Evolutionary conservation across 345 rosid species (phyloP).

Genomic region (Turritis glabra): DNA sequence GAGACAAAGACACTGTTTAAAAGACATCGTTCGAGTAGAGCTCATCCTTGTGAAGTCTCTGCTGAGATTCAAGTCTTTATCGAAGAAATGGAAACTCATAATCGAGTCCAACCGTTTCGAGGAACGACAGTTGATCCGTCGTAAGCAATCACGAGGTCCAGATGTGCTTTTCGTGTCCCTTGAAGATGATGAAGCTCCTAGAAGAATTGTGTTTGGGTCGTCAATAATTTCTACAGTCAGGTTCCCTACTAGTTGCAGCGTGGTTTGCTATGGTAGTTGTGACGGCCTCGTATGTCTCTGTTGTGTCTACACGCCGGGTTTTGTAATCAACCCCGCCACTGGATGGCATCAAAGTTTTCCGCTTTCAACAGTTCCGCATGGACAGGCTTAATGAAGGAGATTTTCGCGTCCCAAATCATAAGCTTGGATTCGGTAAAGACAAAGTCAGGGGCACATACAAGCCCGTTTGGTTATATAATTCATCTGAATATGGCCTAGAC

Average conservation of each 20-base stretch:
- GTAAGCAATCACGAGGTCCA: background rate
- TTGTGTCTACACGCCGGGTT: background rate
- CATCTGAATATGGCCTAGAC: background rate
- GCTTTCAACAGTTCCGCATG: background rate
- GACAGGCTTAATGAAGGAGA: background rate
- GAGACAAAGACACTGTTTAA: background rate
- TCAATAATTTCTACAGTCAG: background rate
- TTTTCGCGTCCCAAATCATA: no score
- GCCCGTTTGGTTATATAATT: background rate
- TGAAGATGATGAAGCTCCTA: background rate
- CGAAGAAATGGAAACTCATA: background rate
- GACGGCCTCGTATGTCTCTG: background rate
- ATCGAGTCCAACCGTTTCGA: background rate
- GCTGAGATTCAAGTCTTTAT: background rate
- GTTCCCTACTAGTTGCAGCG: background rate
- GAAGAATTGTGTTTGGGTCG: background rate
- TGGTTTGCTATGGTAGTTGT: background rate
- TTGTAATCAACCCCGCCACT: background rate
- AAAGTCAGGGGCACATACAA: background rate
- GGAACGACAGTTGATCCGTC: background rate
- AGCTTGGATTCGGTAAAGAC: background rate
- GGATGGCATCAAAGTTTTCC: background rate
- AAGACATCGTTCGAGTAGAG: background rate
- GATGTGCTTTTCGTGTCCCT: background rate
- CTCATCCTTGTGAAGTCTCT: background rate